These are phyloP conservation scores for Scedosporium apiospermum DNA, from an alignment of 2,329 filamentous ascomycete species.

Conservation along the genomic window DNA sequence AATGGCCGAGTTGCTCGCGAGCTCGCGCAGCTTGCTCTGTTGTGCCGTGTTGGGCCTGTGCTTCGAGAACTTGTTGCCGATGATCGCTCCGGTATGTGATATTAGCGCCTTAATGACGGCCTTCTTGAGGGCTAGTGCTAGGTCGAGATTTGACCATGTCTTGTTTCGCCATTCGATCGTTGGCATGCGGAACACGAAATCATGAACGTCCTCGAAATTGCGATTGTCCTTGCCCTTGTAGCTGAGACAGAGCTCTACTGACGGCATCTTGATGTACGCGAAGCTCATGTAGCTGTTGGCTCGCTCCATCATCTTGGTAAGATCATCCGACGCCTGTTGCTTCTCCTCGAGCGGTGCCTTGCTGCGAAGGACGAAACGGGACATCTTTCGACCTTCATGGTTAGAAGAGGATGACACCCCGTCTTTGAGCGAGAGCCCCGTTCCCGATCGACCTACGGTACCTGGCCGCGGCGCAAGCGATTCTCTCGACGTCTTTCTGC, in stretches of 20 bases:
- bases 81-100: constrained; percentile 89
- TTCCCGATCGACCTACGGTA: constrained; percentile 34
- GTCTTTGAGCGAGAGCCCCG: constrained; percentile 19
- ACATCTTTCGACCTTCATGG: not conserved
- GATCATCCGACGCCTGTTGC: constrained; percentile 64
- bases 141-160: constrained; percentile 95
- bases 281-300: constrained; percentile 98
- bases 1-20: constrained; percentile 69
- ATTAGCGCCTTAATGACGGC: constrained; percentile 90
- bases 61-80: constrained; percentile 92
- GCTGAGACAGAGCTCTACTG: constrained; percentile 87
- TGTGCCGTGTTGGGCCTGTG: constrained; percentile 75
- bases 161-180: constrained; percentile 96
- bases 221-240: constrained; percentile 95
- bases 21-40: constrained; percentile 68
- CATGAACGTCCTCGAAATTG: constrained; percentile 93
- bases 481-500: constrained; percentile 43
- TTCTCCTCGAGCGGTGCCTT: constrained; percentile 4
- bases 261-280: constrained; percentile 87
- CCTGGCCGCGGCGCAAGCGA: constrained; percentile 34
- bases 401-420: not conserved
- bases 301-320: constrained; percentile 92
- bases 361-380: constrained; percentile 3
- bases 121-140: constrained; percentile 86
- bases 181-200: constrained; percentile 93